phyloP scores from a whole-genome alignment of 768 basidiomycete genomes.

The Tricholoma sp. region DNA sequence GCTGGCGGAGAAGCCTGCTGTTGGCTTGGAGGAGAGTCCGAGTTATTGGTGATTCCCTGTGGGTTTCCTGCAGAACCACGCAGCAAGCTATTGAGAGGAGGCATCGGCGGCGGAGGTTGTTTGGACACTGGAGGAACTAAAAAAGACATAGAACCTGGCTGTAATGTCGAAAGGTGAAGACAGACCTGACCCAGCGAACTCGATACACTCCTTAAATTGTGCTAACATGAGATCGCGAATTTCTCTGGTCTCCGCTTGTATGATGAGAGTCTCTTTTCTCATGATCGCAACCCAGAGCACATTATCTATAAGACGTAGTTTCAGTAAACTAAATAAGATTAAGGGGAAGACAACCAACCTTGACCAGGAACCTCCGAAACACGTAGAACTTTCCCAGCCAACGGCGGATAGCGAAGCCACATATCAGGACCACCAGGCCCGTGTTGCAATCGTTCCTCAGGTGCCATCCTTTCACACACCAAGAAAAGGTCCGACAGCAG shows the following conservation, averaged over 20 bases:
- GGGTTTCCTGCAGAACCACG: conserved; percentile 8
- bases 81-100: conserved; percentile 35
- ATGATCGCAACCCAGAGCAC: conserved; percentile 76
- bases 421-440: conserved; percentile 68
- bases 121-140: conserved; percentile 56
- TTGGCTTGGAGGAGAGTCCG: conserved; percentile 7
- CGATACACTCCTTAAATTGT: conserved; percentile 81
- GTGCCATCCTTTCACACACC: conserved; percentile 79
- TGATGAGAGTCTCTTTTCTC: conserved; percentile 75
- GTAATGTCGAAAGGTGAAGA: conserved; percentile 11
- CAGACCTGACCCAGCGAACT: conserved; percentile 72
- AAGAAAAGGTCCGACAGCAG: conserved; percentile 92
- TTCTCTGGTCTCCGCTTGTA: conserved; percentile 56
- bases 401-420: conserved; percentile 91
- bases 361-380: conserved; percentile 57
- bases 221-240: conserved; percentile 57
- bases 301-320: conserved; percentile 43
- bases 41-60: conserved; percentile 1
- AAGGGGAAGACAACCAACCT: conserved; percentile 37
- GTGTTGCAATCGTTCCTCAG: conserved; percentile 49
- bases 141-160: conserved; percentile 4
- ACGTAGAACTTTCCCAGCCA: conserved; percentile 89
- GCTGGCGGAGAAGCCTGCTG: conserved; percentile 7
- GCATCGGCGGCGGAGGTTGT: conserved; percentile 64
- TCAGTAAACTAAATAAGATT: not conserved